Evolutionary conservation across 1,139 yeast species (phyloP).

Genomic region (Lodderomyces beijingensis): DNA sequence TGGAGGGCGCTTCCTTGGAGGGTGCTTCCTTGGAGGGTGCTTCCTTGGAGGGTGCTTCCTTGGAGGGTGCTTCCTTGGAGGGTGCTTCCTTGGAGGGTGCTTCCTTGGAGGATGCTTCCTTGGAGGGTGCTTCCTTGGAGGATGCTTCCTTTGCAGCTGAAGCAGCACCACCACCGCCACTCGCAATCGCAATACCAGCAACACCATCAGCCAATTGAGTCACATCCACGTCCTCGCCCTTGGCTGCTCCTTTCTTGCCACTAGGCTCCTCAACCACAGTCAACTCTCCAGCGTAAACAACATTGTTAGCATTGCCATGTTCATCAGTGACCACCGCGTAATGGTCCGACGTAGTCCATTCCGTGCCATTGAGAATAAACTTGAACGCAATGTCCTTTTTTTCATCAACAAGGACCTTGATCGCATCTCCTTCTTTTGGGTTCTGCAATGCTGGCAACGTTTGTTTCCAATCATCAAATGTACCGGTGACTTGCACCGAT

Average conservation of each 20-base stretch:
- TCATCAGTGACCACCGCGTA: conserved; percentile 29
- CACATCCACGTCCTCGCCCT: not conserved
- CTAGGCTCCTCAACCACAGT: conserved; percentile 9
- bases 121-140: too few relatives aligned
- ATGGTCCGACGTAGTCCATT: conserved; percentile 28
- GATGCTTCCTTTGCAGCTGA: too few relatives aligned
- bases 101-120: too few relatives aligned
- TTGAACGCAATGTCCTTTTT: conserved; percentile 27
- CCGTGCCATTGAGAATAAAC: conserved; percentile 29
- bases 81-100: too few relatives aligned
- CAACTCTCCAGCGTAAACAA: conserved; percentile 27
- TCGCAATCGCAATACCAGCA: conserved; percentile 11
- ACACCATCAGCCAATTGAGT: too few relatives aligned
- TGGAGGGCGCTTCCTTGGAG: too few relatives aligned
- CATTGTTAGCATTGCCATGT: conserved; percentile 37
- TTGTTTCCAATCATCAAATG: conserved; percentile 39
- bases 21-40: too few relatives aligned
- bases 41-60: too few relatives aligned
- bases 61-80: too few relatives aligned
- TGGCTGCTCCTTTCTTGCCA: not conserved
- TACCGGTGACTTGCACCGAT: conserved; percentile 39
- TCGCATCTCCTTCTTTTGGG: conserved; percentile 9
- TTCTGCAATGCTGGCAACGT: conserved; percentile 14
- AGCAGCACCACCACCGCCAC: too few relatives aligned
- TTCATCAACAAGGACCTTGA: conserved; percentile 16